Evolutionary conservation across 2,329 filamentous ascomycete species (phyloP).

Genomic region (Colletotrichum sansevieriae): DNA sequence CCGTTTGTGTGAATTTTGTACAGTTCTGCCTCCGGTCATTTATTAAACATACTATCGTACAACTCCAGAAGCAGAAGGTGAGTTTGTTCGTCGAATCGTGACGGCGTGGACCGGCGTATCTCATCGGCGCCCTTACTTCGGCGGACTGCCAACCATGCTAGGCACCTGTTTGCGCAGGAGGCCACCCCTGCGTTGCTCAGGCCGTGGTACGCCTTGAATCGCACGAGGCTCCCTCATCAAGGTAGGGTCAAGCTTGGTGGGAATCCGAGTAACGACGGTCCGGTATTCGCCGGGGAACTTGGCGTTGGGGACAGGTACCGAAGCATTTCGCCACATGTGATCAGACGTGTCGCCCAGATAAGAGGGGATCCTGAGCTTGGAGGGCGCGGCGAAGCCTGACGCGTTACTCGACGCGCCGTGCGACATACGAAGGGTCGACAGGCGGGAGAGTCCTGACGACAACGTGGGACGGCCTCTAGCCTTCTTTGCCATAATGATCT

Average conservation of each 20-base stretch:
- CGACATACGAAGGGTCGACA: conserved; percentile 70
- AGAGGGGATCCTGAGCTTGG: conserved; percentile 60
- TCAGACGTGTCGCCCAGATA: conserved; percentile 81
- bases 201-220: conserved; percentile 86
- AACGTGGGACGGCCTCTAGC: conserved; percentile 74
- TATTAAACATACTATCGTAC: conserved; percentile 41
- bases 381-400: conserved; percentile 53
- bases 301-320: conserved; percentile 70
- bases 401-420: conserved; percentile 62
- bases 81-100: conserved; percentile 37
- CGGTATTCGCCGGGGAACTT: conserved; percentile 75
- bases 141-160: conserved; percentile 60
- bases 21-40: conserved; percentile 39
- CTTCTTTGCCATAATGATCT: conserved; percentile 85
- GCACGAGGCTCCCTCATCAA: conserved; percentile 93
- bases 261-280: conserved; percentile 73
- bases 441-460: conserved; percentile 72
- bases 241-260: conserved; percentile 84
- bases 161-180: conserved; percentile 69
- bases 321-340: conserved; percentile 82
- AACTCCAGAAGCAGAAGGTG: conserved; percentile 32
- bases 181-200: conserved; percentile 64
- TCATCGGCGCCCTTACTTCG: conserved; percentile 41
- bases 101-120: conserved; percentile 17
- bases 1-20: conserved; percentile 35